These are phyloP conservation scores for Monosporascus sp. DNA, from an alignment of 2,329 filamentous ascomycete species.

Conservation along the genomic window DNA sequence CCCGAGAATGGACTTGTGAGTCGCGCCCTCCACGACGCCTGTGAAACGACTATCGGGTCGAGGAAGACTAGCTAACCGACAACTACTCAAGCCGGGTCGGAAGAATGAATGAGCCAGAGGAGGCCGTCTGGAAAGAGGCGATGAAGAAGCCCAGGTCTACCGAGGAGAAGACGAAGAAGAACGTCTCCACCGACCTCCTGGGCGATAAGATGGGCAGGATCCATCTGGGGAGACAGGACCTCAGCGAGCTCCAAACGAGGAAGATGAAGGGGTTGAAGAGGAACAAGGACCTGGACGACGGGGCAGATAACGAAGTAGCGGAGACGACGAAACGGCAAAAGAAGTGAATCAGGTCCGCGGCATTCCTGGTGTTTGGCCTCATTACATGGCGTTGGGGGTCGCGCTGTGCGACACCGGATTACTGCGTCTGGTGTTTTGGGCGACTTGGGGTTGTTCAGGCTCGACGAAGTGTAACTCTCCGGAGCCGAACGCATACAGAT, in stretches of 20 bases:
- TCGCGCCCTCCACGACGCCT: background rate
- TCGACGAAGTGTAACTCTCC: no score
- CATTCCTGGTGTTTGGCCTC: background rate
- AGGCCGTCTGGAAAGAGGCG: slow-evolving; percentile 78
- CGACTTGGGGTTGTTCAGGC: background rate
- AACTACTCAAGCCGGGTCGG: slow-evolving; percentile 55
- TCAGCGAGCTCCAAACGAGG: slow-evolving; percentile 80
- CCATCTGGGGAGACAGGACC: slow-evolving; percentile 85
- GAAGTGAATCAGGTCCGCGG: slow-evolving; percentile 19
- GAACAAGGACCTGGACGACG: slow-evolving; percentile 56
- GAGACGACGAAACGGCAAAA: slow-evolving; percentile 34
- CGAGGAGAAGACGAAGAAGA: slow-evolving; percentile 88
- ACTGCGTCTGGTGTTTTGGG: background rate
- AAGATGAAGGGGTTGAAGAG: slow-evolving; percentile 99
- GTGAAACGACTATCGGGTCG: background rate
- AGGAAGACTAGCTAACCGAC: background rate
- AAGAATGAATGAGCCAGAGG: slow-evolving; percentile 72
- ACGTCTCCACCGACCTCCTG: slow-evolving; percentile 83
- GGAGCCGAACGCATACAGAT: background rate
- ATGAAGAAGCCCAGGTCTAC: slow-evolving; percentile 75
- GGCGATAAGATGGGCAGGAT: slow-evolving; percentile 96
- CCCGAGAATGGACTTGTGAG: slow-evolving; percentile 67
- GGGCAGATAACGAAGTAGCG: slow-evolving; percentile 44
- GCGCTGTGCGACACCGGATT: background rate
- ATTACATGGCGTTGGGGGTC: background rate